These are phyloP conservation scores for Alternaria gaisen DNA, from an alignment of 2,329 filamentous ascomycete species.

Conservation along the genomic window DNA sequence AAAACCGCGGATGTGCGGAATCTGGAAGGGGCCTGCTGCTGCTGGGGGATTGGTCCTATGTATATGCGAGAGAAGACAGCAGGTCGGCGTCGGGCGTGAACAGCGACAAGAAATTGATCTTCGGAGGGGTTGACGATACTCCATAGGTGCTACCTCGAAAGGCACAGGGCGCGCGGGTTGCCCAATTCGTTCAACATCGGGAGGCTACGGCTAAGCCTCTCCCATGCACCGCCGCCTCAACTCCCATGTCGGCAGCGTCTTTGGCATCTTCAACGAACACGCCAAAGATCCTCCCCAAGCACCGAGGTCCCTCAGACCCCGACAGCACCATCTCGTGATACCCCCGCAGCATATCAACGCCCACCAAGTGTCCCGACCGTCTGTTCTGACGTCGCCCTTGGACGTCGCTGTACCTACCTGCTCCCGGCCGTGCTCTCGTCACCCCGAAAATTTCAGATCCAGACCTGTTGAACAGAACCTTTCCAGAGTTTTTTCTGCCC, in stretches of 20 bases:
- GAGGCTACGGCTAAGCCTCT: constrained; percentile 20
- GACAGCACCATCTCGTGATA: constrained; percentile 8
- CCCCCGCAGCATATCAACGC: constrained; percentile 6
- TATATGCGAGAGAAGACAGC: not conserved
- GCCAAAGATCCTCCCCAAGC: not conserved
- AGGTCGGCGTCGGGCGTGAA: constrained; percentile 7
- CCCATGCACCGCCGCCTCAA: constrained; percentile 1
- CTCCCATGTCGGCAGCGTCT: constrained; percentile 2
- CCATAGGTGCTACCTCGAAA: constrained; percentile 6
- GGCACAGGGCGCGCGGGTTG: constrained; percentile 18
- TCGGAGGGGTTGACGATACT: constrained; percentile 18
- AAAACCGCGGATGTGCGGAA: constrained; percentile 18
- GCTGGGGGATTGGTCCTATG: constrained; percentile 5
- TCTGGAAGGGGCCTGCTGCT: not conserved
- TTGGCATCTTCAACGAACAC: constrained; percentile 4
- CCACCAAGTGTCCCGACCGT: constrained; percentile 23
- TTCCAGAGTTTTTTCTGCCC: constrained; percentile 41
- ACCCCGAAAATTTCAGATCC: constrained; percentile 35
- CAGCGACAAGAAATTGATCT: constrained; percentile 19
- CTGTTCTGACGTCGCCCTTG: constrained; percentile 9
- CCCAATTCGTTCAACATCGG: constrained; percentile 18
- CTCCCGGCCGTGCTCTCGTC: constrained; percentile 32
- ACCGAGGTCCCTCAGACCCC: not conserved
- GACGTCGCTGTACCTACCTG: constrained; percentile 26
- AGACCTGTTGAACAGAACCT: constrained; percentile 34